Evolutionary conservation across 495 filamentous ascomycete species (phyloP).

Genomic region (Evansstolkia leycettana): DNA sequence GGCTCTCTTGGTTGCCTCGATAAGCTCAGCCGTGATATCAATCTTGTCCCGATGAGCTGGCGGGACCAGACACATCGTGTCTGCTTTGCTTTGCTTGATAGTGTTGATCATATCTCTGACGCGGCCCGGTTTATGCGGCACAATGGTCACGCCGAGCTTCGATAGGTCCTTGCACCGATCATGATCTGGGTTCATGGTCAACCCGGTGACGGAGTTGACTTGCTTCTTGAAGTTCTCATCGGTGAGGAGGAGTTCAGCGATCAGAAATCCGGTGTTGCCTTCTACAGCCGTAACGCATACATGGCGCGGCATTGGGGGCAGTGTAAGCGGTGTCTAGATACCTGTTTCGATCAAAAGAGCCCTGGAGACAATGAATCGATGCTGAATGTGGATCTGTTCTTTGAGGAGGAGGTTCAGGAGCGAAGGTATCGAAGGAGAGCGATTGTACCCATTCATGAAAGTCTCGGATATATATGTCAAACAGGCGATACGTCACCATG

Average conservation of each 20-base stretch:
- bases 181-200: conserved; percentile 32
- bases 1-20: conserved; percentile 36
- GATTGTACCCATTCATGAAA: too few relatives aligned
- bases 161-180: conserved; percentile 41
- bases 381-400: too few relatives aligned
- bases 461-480: too few relatives aligned
- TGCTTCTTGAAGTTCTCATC: conserved; percentile 27
- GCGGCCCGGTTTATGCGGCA: conserved; percentile 30
- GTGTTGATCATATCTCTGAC: conserved; percentile 21
- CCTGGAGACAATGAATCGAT: too few relatives aligned
- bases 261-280: conserved; percentile 42
- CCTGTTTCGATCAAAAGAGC: too few relatives aligned
- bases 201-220: conserved; percentile 26
- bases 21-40: conserved; percentile 36
- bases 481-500: too few relatives aligned
- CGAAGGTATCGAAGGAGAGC: too few relatives aligned
- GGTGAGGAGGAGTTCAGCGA: conserved; percentile 40
- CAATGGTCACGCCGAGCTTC: conserved; percentile 37
- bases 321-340: too few relatives aligned
- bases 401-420: too few relatives aligned
- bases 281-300: conserved; percentile 40
- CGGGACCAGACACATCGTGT: conserved; percentile 43
- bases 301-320: conserved; percentile 39
- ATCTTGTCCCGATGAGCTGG: conserved; percentile 35
- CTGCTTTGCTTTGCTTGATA: conserved; percentile 30